Base-by-base conservation (phyloP, 305 asterid species). In the Fraxinus floribunda region DNA sequence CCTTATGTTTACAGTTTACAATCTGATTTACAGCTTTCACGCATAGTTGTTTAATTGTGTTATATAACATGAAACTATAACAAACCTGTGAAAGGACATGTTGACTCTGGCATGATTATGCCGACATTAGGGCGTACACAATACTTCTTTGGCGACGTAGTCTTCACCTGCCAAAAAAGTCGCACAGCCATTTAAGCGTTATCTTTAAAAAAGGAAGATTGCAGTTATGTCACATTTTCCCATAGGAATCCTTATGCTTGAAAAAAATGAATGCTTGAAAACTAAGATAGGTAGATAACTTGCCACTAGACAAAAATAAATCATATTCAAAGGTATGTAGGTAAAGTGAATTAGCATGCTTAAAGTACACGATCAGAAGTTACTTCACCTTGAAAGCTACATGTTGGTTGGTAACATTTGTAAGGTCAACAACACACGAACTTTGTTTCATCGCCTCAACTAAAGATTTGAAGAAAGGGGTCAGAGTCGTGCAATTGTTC, bases 371-470 rank as follows among this genome's bases (percentile, higher is more conserved):
- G 24, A 64, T 73, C 71, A 75, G 76, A 88, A 85, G 83, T 80
- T 68, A 82, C 80, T 87, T 76, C 80, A 93, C 98, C 98, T 95
- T 95, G 91, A 92, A 95, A 74, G 94, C 98, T 55, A 95, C 94
- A 89, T 88, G 91, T 60, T 95, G 95, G 78, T 91, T 95, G 5
- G 95, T 89, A 87, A 84, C 83, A 86, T 95, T 95, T 83, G 89
- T 83, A 85, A 95, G 91, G 82, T 88, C 89, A 81, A 92, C 98
- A 46, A 85, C 73, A 74, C 92, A 90, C 26, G 92, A 84, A 82
- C 95, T 91, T 91, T 92, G 97, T 82, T 93, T 94, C 95, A 89
- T 94, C 85, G 89, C 84, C 93, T 92, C 98, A 89, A 89, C 98
- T 95, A 86, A 78, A 75, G 84, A 88, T 82, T 36, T 70, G 76